Evolutionary conservation across 2,329 filamentous ascomycete genomes (phyloP).

Genomic region (Colletotrichum sp.): DNA sequence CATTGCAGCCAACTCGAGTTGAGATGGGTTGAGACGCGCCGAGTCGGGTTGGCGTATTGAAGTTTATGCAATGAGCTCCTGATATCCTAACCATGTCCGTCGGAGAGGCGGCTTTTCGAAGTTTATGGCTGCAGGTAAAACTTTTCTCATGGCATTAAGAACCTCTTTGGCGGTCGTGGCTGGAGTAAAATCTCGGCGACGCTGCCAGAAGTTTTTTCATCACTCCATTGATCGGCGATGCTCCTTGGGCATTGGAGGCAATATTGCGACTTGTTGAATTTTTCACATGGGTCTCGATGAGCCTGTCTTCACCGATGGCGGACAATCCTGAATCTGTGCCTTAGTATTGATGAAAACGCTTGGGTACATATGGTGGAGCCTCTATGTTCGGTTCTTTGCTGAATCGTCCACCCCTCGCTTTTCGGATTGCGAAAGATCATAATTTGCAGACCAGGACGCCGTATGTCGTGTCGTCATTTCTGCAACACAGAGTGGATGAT

Average conservation of each 20-base stretch:
- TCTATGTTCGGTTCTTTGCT: neutral
- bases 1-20: neutral
- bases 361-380: conserved; percentile 5
- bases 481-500: neutral
- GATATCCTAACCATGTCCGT: neutral
- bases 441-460: neutral
- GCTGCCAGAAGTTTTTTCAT: neutral
- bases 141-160: neutral
- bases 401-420: neutral
- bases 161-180: neutral
- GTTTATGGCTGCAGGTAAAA: neutral
- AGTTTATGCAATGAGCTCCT: conserved; percentile 5
- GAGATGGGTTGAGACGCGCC: neutral
- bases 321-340: neutral
- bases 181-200: neutral
- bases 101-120: neutral
- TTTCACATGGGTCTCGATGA: neutral
- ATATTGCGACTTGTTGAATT: neutral
- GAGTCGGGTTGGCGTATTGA: neutral
- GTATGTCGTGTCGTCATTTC: neutral
- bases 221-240: neutral
- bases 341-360: conserved; percentile 12
- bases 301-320: neutral
- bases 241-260: neutral
- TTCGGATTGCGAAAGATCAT: neutral